Conservation (phyloP, 2,329 filamentous ascomycete species). For the Hirsutella thompsonii region DNA sequence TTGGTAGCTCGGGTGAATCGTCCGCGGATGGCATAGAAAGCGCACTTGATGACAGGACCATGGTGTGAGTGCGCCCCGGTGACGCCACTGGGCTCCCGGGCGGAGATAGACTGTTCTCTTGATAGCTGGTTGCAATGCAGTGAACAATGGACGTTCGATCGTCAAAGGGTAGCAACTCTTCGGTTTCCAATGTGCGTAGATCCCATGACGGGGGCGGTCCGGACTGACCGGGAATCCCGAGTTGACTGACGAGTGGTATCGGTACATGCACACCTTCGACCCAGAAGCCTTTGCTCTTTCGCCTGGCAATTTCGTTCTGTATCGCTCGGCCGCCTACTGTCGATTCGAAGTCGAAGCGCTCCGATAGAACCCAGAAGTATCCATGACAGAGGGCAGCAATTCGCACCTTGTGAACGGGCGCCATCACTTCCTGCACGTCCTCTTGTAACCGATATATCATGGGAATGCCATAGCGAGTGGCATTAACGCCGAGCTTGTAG, state of each 20-base stretch:
- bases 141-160: constrained; percentile 60
- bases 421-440: constrained; percentile 56
- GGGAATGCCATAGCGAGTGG: constrained; percentile 62
- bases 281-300: constrained; percentile 68
- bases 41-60: constrained; percentile 40
- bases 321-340: constrained; percentile 58
- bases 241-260: constrained; percentile 46
- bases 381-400: constrained; percentile 77
- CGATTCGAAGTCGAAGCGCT: constrained; percentile 64
- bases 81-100: constrained; percentile 58
- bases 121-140: constrained; percentile 60
- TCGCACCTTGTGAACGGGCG: constrained; percentile 59
- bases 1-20: constrained; percentile 45
- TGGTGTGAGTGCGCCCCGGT: constrained; percentile 50
- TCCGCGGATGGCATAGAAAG: constrained; percentile 24
- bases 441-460: constrained; percentile 87
- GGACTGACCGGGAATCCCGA: constrained; percentile 39
- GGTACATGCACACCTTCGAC: constrained; percentile 62
- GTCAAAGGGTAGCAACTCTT: constrained; percentile 63
- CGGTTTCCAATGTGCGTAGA: constrained; percentile 42
- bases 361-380: constrained; percentile 71
- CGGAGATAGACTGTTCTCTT: constrained; percentile 46
- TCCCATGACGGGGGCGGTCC: constrained; percentile 32
- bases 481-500: constrained; percentile 69
- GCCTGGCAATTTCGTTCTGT: constrained; percentile 60